Conservation (phyloP, 371 early-diverging fungal genomes). For the Massospora cicadina region DNA sequence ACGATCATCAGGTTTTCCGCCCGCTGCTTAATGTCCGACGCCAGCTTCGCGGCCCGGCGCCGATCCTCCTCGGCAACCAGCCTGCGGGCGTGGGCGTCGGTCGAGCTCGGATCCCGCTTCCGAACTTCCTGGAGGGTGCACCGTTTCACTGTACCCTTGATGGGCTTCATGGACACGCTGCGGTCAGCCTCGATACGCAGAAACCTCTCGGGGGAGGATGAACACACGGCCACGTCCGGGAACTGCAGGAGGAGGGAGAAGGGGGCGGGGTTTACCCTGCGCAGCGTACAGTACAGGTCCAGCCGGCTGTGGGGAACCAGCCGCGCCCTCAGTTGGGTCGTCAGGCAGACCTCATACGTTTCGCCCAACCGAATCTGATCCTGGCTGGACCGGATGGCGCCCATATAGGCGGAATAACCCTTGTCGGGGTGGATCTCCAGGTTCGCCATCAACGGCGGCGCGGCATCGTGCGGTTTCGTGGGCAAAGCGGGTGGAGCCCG, state of each 20-base stretch:
- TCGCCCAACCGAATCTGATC: slow-evolving; percentile 67
- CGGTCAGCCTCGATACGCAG: slow-evolving; percentile 26
- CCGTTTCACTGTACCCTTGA: slow-evolving; percentile 67
- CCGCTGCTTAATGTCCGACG: slow-evolving; percentile 62
- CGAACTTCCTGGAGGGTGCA: slow-evolving; percentile 24
- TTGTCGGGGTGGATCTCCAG: slow-evolving; percentile 19
- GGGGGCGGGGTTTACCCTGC: slow-evolving; percentile 73
- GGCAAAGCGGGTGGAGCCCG: no score
- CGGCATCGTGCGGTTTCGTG: no score
- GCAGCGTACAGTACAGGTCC: slow-evolving; percentile 42
- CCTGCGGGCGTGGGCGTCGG: slow-evolving; percentile 17
- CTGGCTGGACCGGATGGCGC: slow-evolving; percentile 38
- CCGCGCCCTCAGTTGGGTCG: slow-evolving; percentile 43
- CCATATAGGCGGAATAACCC: slow-evolving; percentile 32
- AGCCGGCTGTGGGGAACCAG: slow-evolving; percentile 10
- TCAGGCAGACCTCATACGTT: slow-evolving; percentile 86
- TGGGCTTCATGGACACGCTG: slow-evolving; percentile 79
- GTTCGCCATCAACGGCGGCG: background rate
- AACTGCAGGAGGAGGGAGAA: slow-evolving; percentile 53
- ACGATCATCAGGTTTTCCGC: slow-evolving; percentile 97
- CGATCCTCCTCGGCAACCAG: slow-evolving; percentile 24
- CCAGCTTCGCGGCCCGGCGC: slow-evolving; percentile 4
- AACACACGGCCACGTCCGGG: slow-evolving; percentile 21
- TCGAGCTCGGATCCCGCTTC: slow-evolving; percentile 18
- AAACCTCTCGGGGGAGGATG: slow-evolving; percentile 81